Evolutionary conservation across 805 yeast species (phyloP), one percentile per base, ranked within the genome.

Genomic region (Cyberlindnera mrakii): DNA sequence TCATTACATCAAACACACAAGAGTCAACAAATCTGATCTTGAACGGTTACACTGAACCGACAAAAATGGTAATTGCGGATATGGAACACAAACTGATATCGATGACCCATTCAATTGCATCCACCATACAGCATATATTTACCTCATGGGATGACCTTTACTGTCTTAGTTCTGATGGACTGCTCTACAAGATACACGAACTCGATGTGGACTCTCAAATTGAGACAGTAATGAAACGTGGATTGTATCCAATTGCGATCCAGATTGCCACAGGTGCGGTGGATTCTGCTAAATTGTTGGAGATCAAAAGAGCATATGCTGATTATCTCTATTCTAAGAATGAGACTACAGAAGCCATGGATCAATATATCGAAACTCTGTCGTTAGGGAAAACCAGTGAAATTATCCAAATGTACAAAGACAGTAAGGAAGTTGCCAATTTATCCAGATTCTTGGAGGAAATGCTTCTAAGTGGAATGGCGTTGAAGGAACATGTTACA

Each of bases 401-500:
- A 45, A 78, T 89, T 3, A 85, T 91, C 16, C 76, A 86, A 35
- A 82, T 82, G 53, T 87, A 82, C 60, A 81, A 84, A 49, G 95
- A 83, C 46, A 82, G 88, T 17, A 78, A 85, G 6, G 82, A 83
- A 44, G 84, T 87, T 1, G 66, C 69, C 25, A 77, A 77, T 46
- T 64, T 90, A 53, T 73, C 87, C 0, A 67, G 68, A 34, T 89
- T 83, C 49, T 64, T 89, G 30, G 79, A 78, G 58, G 74, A 74
- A 11, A 67, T 89, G 49, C 68, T 84, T 42, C 71, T 71, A 7
- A 60, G 70, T 35, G 71, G 74, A 3, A 51, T 72, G 13, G 81
- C 96, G 0, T 75, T 77, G n/a, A 71, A 77, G 27, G 95, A 89
- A 56, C 97, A 91, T 60, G 73, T 88, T 6, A 89, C 96, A 0